These are phyloP conservation scores for Chaetomiaceae sp. DNA, from an alignment of 2,329 filamentous ascomycete genomes.

Conservation along the genomic window DNA sequence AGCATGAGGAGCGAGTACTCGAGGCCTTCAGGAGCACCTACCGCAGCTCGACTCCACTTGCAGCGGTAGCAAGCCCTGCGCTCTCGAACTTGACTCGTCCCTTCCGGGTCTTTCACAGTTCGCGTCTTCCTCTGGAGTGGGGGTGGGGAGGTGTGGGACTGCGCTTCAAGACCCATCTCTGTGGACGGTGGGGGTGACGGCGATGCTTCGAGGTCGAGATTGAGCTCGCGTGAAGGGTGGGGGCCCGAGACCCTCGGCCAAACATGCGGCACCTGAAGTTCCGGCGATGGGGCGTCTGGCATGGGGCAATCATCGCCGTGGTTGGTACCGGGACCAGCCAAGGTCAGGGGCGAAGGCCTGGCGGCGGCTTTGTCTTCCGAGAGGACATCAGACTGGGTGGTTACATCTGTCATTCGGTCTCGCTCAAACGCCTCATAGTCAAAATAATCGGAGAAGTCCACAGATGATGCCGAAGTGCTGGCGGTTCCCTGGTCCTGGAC, in stretches of 20 bases:
- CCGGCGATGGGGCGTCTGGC: slow-evolving; percentile 13
- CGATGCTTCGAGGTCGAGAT: slow-evolving; percentile 9
- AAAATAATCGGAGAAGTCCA: slow-evolving; percentile 19
- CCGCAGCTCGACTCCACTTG: slow-evolving; percentile 44
- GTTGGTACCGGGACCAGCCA: slow-evolving; percentile 4
- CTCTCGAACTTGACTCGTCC: slow-evolving; percentile 48
- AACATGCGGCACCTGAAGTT: slow-evolving; percentile 10
- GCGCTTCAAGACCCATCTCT: slow-evolving; percentile 10
- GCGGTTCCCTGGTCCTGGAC: slow-evolving; percentile 12
- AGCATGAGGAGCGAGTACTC: slow-evolving; percentile 7
- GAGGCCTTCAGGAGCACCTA: slow-evolving; percentile 32
- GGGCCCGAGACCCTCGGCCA: slow-evolving; percentile 16
- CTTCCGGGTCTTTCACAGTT: slow-evolving; percentile 34
- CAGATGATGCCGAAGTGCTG: slow-evolving; percentile 12
- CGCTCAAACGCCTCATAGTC: slow-evolving; percentile 14
- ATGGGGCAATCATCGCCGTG: slow-evolving; percentile 19
- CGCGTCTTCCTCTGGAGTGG: slow-evolving; percentile 14
- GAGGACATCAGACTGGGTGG: slow-evolving; percentile 15
- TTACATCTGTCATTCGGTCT: slow-evolving; percentile 16
- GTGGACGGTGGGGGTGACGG: not conserved
- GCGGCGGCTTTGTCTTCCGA: slow-evolving; percentile 12
- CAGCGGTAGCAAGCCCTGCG: slow-evolving; percentile 46
- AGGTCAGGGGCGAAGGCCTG: slow-evolving; percentile 1
- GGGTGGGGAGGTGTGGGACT: not conserved
- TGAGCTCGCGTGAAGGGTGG: slow-evolving; percentile 11